Conservation (phyloP, 148 eudicot species). For the Chenopodium formosanum region DNA sequence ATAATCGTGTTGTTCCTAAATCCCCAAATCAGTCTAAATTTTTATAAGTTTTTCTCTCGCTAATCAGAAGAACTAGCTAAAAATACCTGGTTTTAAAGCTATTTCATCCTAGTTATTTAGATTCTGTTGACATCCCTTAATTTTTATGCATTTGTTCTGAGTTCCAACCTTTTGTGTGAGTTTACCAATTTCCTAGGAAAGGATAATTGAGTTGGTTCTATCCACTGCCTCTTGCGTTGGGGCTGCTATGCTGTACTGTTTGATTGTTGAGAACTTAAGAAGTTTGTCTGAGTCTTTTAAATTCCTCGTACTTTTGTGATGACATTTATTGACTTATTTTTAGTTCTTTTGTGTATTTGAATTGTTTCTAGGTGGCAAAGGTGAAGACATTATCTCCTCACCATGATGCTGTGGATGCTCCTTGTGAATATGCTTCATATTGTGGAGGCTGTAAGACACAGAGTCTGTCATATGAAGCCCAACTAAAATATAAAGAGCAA, state of each 20-base stretch:
- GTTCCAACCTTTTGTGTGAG: background rate
- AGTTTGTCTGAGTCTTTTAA: background rate
- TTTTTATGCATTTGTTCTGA: background rate
- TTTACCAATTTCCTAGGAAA: background rate
- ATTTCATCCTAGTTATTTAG: background rate
- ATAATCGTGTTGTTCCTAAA: too few relatives aligned
- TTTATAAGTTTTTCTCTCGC: too few relatives aligned
- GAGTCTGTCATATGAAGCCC: slow-evolving; percentile 80
- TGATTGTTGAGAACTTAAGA: background rate
- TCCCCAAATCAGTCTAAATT: too few relatives aligned
- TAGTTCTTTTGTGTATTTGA: slow-evolving; percentile 9
- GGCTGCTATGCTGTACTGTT: background rate
- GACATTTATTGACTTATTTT: background rate
- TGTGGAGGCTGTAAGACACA: slow-evolving; percentile 99
- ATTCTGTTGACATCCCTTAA: background rate
- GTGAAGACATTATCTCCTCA: slow-evolving; percentile 78
- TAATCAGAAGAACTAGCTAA: too few relatives aligned
- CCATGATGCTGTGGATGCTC: slow-evolving; percentile 80
- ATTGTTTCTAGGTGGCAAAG: slow-evolving; percentile 58
- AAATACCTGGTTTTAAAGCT: too few relatives aligned
- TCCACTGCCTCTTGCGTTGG: background rate
- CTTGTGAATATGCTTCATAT: slow-evolving; percentile 84
- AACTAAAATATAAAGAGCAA: slow-evolving; percentile 78
- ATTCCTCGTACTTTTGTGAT: background rate
- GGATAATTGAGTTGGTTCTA: background rate